Evolutionary conservation across 208 protist genomes (phyloP).

Genomic region (Leishmania guyanensis): DNA sequence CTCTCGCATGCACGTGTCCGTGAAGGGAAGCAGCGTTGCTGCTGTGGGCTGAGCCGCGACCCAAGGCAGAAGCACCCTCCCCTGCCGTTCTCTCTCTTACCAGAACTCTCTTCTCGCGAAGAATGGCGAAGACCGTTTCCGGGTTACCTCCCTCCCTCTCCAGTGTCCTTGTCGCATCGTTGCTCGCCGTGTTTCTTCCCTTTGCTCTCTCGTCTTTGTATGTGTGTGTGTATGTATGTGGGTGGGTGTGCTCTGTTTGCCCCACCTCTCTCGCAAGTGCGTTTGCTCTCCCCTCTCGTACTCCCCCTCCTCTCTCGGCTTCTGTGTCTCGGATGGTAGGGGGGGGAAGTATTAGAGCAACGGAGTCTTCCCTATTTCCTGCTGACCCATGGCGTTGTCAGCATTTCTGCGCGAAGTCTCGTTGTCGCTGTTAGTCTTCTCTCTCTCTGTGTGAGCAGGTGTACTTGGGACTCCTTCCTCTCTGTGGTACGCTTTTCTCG

Average conservation of each 20-base stretch:
- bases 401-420: background rate
- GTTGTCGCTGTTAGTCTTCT: background rate
- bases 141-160: background rate
- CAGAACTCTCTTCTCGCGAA: background rate
- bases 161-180: background rate
- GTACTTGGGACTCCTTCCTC: background rate
- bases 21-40: background rate
- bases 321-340: background rate
- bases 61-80: background rate
- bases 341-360: background rate
- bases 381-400: conserved; percentile 4
- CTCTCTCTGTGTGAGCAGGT: background rate
- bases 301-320: background rate
- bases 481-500: background rate
- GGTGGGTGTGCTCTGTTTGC: background rate
- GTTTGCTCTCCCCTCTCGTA: background rate
- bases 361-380: background rate
- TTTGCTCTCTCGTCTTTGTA: background rate
- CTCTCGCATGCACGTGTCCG: background rate
- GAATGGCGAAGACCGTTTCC: background rate
- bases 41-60: background rate
- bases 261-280: background rate
- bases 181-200: background rate
- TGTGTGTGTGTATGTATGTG: conserved; percentile 5
- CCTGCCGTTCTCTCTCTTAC: background rate